These are phyloP conservation scores for Phialophora macrospora DNA, from an alignment of 2,329 filamentous ascomycete species.

Conservation along the genomic window DNA sequence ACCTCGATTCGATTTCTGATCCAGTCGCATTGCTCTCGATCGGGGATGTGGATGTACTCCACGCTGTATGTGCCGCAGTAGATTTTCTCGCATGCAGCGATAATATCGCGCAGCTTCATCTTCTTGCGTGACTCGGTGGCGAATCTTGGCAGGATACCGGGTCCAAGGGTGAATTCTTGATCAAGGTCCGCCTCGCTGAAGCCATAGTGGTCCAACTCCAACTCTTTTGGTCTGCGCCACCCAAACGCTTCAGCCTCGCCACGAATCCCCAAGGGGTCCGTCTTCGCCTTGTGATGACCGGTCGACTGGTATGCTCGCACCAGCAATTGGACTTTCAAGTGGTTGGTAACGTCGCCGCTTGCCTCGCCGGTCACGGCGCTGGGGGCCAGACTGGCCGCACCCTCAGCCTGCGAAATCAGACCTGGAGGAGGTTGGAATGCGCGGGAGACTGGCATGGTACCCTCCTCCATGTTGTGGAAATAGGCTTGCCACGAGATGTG, in stretches of 20 bases:
- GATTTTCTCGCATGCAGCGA: conserved; percentile 88
- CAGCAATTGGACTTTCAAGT: conserved; percentile 96
- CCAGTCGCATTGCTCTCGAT: conserved; percentile 98
- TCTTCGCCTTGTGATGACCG: conserved; percentile 97
- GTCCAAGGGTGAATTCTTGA: conserved; percentile 86
- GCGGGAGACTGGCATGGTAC: conserved; percentile 96
- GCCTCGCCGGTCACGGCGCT: conserved; percentile 50
- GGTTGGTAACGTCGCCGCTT: conserved; percentile 86
- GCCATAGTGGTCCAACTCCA: conserved; percentile 90
- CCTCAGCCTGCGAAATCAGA: conserved; percentile 79
- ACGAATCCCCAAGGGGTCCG: conserved; percentile 93
- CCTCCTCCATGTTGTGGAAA: conserved; percentile 99
- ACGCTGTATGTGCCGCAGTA: conserved; percentile 98
- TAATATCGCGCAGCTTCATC: conserved; percentile 95
- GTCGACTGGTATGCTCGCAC: conserved; percentile 97
- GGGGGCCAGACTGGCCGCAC: conserved; percentile 67
- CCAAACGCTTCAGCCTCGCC: conserved; percentile 82
- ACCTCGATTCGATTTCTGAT: conserved; percentile 93
- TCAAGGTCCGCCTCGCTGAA: conserved; percentile 95
- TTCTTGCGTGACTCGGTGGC: conserved; percentile 85
- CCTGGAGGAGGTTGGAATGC: conserved; percentile 96
- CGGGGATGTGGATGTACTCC: conserved; percentile 98
- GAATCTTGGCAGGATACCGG: conserved; percentile 93
- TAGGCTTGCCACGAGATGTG: conserved; percentile 99
- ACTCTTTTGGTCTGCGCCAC: conserved; percentile 86